Base-by-base conservation (phyloP, 331 rosid genomes). In the Saraca asoca region DNA sequence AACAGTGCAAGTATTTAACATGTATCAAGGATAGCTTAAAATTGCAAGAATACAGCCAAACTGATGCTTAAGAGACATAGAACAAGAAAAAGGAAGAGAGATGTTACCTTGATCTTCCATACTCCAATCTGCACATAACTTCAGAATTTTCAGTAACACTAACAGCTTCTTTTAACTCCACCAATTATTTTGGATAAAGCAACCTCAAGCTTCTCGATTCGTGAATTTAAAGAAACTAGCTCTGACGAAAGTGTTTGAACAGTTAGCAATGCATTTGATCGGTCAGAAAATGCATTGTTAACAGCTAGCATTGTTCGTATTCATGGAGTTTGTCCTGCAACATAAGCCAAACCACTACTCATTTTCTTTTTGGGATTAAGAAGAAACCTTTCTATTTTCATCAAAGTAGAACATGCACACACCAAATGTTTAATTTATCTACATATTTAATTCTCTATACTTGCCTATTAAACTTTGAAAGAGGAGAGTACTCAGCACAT, bases 111-210 rank as follows among this genome's bases (percentile, higher is more conserved):
- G 71, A 90, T 85, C 45, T 87, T 72, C 79, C 95, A 65, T 90
- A 87, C 66, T 85, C 96, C 82, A 79, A 44, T 75, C 69, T 7
- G 94, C 91, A 31, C 81, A 77, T 59, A 51, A 58, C 75, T 85
- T 85, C n/a, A 33, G 89, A 87, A 65, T 79, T 86, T 71, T 85
- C 91, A 5, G 89, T 75, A 53, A 62, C 85, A 77, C 72, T 79
- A 15, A 75, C 61, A n/a, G 88, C 83, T 71, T 89, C 89, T 48
- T 79, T 83, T 70, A 87, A 63, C 75, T 14, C 85, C 91, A 5
- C 96, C 96, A 83, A 90, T 87, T 73, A 90, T 78, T 81, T 85
- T 87, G 35, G 88, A 85, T 16, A 95, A 85, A 68, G 94, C 91
- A 58, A 63, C 84, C 64, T 90, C 96, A 45, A 90, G 95, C 62